Base-by-base conservation (phyloP, 1,284 basidiomycete genomes). In the Tylopilus orsonianus region DNA sequence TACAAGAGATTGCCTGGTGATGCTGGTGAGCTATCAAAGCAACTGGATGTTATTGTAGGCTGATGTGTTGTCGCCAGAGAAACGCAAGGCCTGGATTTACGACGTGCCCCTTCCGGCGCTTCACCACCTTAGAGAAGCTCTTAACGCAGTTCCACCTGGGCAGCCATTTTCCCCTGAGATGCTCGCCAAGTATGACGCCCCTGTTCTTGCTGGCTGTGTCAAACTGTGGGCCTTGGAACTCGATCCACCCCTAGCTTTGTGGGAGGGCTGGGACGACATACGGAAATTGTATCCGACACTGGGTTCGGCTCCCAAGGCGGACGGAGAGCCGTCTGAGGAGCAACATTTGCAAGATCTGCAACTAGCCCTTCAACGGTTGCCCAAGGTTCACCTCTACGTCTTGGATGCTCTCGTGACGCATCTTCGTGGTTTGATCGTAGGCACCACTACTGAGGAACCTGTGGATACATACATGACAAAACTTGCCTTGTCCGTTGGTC, bases 31-130 rank as follows among this genome's bases (percentile, higher is more conserved):
- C 70, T 5, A 10, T 48, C 47, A 35, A 47, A 29, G 16, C 16
- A 32, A 38, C 18, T 10, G 0, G 23, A 1, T 23, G 14, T 42
- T 2, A 19, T 14, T 42, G 5, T 42, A 9, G 42, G 33, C 52
- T 54, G 32, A 61, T 20, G 29, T 5, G 37, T 44, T 7, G 9
- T 38, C 6, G 34, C 35, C 60, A 84, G 95, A 96, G 67, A 88
- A 85, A 65, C 83, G 95, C 54, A 92, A 88, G 70, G 75, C 85
- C 1, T 97, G 94, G 95, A 90, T 97, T 53, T 96, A 97, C 64
- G 85, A 90, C 57, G 90, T 95, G 2, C 91, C 93, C 1, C 77
- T 97, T 19, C 73, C 80, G 4, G 81, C 85, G 24, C 79, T 87
- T 5, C 94, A 97, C 61, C 85, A 87, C 54, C 80, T 97, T 9